These are phyloP conservation scores for Xylariales sp. DNA, from an alignment of 2,329 filamentous ascomycete genomes.

Conservation along the genomic window DNA sequence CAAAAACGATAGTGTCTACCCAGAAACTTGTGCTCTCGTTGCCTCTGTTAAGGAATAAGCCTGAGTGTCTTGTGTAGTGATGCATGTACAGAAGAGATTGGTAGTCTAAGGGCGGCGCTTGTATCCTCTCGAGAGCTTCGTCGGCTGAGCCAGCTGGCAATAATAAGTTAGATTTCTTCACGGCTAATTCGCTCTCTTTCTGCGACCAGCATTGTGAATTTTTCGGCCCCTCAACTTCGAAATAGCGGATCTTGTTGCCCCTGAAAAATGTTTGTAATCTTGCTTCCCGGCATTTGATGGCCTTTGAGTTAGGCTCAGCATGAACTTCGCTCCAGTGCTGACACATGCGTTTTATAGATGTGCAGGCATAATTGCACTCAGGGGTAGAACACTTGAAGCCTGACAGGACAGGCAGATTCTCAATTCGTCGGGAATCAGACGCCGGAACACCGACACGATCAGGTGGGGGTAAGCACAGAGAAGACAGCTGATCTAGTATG, in stretches of 20 bases:
- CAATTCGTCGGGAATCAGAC: constrained; percentile 20
- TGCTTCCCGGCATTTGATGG: constrained; percentile 28
- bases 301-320: constrained; percentile 29
- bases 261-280: constrained; percentile 35
- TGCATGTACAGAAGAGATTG: constrained; percentile 34
- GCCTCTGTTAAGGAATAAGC: constrained; percentile 27
- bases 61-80: constrained; percentile 27
- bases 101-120: constrained; percentile 24
- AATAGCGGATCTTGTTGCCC: constrained; percentile 35
- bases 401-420: constrained; percentile 19
- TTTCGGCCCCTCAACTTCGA: constrained; percentile 32
- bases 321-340: constrained; percentile 35
- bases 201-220: constrained; percentile 11
- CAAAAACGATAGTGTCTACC: constrained; percentile 24
- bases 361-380: constrained; percentile 29
- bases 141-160: background rate
- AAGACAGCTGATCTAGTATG: constrained; percentile 27
- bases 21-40: constrained; percentile 28
- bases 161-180: background rate
- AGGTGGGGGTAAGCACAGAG: constrained; percentile 14
- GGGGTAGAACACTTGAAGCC: constrained; percentile 25
- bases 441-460: constrained; percentile 23
- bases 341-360: constrained; percentile 33
- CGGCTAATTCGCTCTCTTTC: constrained; percentile 16
- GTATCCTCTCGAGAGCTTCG: background rate